Evolutionary conservation across 805 yeast species (phyloP), one percentile per base, ranked within the genome.

Genomic region (Limtongozyma cylindracea): DNA sequence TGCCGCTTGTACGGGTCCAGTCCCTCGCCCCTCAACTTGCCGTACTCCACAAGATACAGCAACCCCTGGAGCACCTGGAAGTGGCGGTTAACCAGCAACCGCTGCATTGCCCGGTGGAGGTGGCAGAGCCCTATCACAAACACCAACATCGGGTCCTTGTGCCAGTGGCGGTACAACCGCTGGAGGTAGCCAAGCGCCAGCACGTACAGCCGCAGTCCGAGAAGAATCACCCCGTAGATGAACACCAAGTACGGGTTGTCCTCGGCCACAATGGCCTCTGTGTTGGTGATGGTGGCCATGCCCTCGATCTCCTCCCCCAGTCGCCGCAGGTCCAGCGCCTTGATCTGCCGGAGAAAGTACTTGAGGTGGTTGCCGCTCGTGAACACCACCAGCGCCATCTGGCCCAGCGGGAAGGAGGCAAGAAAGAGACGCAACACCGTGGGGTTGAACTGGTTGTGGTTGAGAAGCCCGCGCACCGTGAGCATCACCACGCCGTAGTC

Each of bases 61-160:
- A 88, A 45, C 0, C 94, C 95, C 36, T 88, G 95, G 2, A 88
- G 47, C 12, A 88, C 52, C 37, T 82, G 95, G 26, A 73, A 54
- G 35, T 84, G 94, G 25, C 95, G 61, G 39, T 78, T 76, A 5
- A 68, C 56, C 4, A 92, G 70, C 26, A 76, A 64, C 29, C 98
- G 55, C 43, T 88, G 96, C 67, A 82, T 70, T 1, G 95, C 73
- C 19, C 96, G 56, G 33, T 84, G 94, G 12, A 82, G 49, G 43
- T 80, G 82, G 0, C 82, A 66, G 19, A 88, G 41, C 0, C 88
- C 95, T 20, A 74, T 49, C 17, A 72, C 43, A 13, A 88, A 50
- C 27, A 77, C 57, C 2, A 88, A 49, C 49, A 78, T 61, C 2
- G 95, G 91, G 29, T 84, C 93, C 19, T 62, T 45, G 20, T 69